These are phyloP conservation scores for Colletotrichum trifolii DNA, from an alignment of 2,329 filamentous ascomycete species.

Conservation along the genomic window DNA sequence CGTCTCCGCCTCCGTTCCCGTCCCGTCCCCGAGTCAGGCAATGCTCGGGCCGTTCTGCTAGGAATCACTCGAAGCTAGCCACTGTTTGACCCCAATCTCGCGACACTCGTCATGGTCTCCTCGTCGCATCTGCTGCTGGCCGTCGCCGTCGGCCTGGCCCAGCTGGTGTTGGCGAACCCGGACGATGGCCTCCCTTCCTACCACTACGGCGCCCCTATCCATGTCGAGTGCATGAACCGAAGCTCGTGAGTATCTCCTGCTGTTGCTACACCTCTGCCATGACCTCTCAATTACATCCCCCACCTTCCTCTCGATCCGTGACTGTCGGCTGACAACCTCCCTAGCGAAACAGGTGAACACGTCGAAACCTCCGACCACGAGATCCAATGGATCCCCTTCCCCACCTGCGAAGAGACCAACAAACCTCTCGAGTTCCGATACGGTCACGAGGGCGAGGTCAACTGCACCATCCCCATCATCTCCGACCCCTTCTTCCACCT, in stretches of 20 bases:
- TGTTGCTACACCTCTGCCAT: background rate
- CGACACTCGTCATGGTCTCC: constrained; percentile 20
- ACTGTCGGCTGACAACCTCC: constrained; percentile 1
- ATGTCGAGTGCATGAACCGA: constrained; percentile 79
- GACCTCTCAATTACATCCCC: background rate
- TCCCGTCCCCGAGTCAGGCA: constrained; percentile 27
- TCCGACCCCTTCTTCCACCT: constrained; percentile 86
- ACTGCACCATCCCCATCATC: constrained; percentile 84
- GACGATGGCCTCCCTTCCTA: constrained; percentile 67
- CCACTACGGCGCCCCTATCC: constrained; percentile 74
- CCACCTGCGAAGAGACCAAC: constrained; percentile 87
- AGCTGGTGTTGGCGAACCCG: constrained; percentile 43
- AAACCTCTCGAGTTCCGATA: constrained; percentile 87
- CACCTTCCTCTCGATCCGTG: background rate
- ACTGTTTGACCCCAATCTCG: constrained; percentile 2
- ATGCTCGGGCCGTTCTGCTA: constrained; percentile 28
- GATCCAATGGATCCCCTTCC: constrained; percentile 92
- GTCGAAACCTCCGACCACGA: constrained; percentile 84
- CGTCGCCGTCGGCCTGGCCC: constrained; percentile 25
- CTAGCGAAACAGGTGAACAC: constrained; percentile 88
- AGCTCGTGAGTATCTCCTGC: constrained; percentile 68
- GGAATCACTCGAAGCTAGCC: constrained; percentile 8
- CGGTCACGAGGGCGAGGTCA: constrained; percentile 82
- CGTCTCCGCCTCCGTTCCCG: constrained; percentile 23
- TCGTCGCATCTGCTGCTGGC: constrained; percentile 21